phyloP scores from a whole-genome alignment of 2,329 filamentous ascomycete species.

The Sporothrix pseudoabietina region DNA sequence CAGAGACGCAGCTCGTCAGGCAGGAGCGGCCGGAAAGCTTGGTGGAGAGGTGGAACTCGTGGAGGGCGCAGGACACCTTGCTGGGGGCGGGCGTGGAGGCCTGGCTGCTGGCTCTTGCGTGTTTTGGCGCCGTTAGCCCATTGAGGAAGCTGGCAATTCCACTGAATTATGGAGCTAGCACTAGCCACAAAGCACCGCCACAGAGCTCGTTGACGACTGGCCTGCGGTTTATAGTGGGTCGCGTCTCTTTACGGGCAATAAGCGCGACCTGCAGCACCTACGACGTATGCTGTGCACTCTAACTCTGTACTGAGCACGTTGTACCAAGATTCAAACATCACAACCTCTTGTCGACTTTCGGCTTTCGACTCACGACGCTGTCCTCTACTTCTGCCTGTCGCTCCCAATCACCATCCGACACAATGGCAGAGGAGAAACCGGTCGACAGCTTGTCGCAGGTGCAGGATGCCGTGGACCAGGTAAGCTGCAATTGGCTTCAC shows the following conservation, averaged over 20 bases:
- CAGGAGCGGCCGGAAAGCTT: conserved; percentile 3
- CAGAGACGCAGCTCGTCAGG: neutral
- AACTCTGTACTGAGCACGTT: neutral
- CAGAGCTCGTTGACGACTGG: neutral
- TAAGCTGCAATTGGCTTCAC: conserved; percentile 42
- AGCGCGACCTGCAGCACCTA: neutral
- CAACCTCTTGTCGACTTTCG: neutral
- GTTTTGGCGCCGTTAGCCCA: conserved; percentile 16
- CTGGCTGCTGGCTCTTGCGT: neutral
- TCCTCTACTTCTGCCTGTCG: neutral
- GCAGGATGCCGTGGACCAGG: conserved; percentile 83
- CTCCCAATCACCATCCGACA: neutral
- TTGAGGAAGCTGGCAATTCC: conserved; percentile 11
- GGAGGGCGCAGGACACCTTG: conserved; percentile 17
- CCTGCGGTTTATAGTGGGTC: neutral
- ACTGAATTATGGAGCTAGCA: conserved; percentile 1
- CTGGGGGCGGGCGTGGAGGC: neutral
- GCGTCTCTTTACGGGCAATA: neutral
- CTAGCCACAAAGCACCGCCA: conserved; percentile 17
- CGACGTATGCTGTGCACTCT: neutral
- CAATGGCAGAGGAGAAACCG: conserved; percentile 51
- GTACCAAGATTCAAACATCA: neutral
- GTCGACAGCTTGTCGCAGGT: conserved; percentile 78
- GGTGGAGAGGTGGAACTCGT: neutral
- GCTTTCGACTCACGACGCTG: neutral